phyloP scores from a whole-genome alignment of 139 green algal species.

The Deuterostichococcus epilithicus region DNA sequence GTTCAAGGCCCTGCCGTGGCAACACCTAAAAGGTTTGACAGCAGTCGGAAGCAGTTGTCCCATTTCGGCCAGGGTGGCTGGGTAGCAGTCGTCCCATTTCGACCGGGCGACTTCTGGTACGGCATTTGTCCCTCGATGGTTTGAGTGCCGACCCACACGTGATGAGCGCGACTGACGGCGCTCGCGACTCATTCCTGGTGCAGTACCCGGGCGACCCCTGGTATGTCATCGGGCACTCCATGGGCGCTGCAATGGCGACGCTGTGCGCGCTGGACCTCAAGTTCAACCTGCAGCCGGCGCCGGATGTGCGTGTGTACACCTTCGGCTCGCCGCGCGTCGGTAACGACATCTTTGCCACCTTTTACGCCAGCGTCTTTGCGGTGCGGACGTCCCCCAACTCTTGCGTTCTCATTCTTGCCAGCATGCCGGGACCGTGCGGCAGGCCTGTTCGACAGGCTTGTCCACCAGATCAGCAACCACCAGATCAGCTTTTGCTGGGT shows the following conservation, averaged over 20 bases:
- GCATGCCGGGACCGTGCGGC: not conserved
- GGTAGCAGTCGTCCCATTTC: no score
- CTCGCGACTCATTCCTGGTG: not conserved
- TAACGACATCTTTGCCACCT: conserved; percentile 66
- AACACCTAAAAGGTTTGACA: no score
- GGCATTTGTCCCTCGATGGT: no score
- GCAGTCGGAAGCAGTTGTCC: no score
- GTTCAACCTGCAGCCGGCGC: conserved; percentile 9
- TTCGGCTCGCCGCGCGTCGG: conserved; percentile 84
- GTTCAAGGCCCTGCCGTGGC: no score
- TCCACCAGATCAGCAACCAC: not conserved
- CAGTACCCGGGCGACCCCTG: conserved; percentile 22
- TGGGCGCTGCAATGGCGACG: conserved; percentile 59
- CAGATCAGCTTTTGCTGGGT: no score
- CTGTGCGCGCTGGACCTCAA: conserved; percentile 51
- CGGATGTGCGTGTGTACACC: conserved; percentile 56
- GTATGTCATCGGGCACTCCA: conserved; percentile 47
- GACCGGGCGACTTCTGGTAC: no score
- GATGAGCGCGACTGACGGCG: no score
- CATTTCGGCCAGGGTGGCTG: no score
- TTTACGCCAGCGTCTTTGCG: conserved; percentile 37
- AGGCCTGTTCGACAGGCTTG: not conserved
- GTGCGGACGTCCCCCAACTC: conserved; percentile 9
- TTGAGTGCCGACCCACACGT: no score
- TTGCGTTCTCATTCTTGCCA: conserved; percentile 8